Evolutionary conservation across 2,329 filamentous ascomycete genomes (phyloP), one percentile per base, ranked within the genome.

Genomic region (Rhytidhysteron rufulum): DNA sequence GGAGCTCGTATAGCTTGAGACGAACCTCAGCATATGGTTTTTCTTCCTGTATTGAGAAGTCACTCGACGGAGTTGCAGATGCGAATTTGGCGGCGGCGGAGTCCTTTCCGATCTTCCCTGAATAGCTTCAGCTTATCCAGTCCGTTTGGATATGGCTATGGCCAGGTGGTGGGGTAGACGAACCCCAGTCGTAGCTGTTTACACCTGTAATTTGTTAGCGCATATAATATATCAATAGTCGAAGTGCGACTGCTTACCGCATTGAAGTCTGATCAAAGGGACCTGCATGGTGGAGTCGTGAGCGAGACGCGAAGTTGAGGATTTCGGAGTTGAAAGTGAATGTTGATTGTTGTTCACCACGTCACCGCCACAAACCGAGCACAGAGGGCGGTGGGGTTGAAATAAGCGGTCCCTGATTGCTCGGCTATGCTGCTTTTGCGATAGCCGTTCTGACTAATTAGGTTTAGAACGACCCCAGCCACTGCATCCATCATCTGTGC

Each of bases 111-210:
- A 89, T 79, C 75, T 98, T 98, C 51, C 91, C 80, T 83, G 51
- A 34, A 49, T 32, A 43, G 42, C 45, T 55, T 62, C 47, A 65
- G 55, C 47, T 40, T 51, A 44, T 53, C 41, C 37, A 37, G 49
- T 45, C 46, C 40, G 31, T 43, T 41, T 42, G 25, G 25, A 7
- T 40, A 41, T 42, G 51, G 41, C 44, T 30, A 43, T 47, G 48
- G 53, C 44, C 50, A 54, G 57, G 50, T 45, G 41, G 44, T 34
- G 10, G 7, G 16, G 25, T 35, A 39, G 34, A 49, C 72, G 52
- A 68, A 82, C 80, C 93, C 93, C 93, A 98, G 72, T 96, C 93
- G 65, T 98, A 98, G 68, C 90, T 96, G 69, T 97, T 97, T 61
- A 95, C 88, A 60, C 91, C 93, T 85, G 47, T n/a, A 44, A 39